Base-by-base conservation (phyloP, 305 asterid species). In the Striga hermonthica region DNA sequence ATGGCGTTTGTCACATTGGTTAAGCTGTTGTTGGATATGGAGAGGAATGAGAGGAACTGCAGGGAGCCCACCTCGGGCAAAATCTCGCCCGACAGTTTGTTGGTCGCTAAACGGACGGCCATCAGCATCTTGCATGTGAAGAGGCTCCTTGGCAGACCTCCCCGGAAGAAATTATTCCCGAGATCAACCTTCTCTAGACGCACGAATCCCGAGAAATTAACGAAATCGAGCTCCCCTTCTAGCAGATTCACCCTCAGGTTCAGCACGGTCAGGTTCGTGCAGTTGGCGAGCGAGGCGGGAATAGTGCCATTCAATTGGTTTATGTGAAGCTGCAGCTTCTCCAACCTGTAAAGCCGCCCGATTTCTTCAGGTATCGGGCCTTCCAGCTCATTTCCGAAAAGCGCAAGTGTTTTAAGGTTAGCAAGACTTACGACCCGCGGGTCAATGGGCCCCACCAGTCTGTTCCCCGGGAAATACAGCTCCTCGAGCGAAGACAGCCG, bases 21-120 rank as follows among this genome's bases (percentile, higher is more conserved):
- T 9, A 92, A 75, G 77, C 78, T 87, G 78, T 92, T 92, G 66
- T 87, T 87, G 14, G 98, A 92, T 36, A 90, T 68, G n/a, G 98
- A 84, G 43, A 92, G 88, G 75, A 90, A 92, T 5, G 93, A 81
- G 64, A 92, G 80, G 57, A 88, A 79, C 47, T 76, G 91, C 58
- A 92, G 52, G 0, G 84, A 79, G 60, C 68, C 73, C 68, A 86
- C 81, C 9, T 79, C 76, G 0, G 89, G 80, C 69, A 79, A 63
- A 66, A 92, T 67, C 78, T 83, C 95, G 31, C 98, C 97, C 1
- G 60, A 72, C 7, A 91, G 75, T 7, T 66, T 63, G 77, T 92
- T 92, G 1, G 94, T 76, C 1, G 95, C 93, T 62, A 92, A 72
- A 13, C 97, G 96, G 59, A 92, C 57, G 4, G 97, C 98, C 0